Evolutionary conservation across 768 basidiomycete genomes (phyloP).

Genomic region (button mushroom (Agaricus bisporus)): DNA sequence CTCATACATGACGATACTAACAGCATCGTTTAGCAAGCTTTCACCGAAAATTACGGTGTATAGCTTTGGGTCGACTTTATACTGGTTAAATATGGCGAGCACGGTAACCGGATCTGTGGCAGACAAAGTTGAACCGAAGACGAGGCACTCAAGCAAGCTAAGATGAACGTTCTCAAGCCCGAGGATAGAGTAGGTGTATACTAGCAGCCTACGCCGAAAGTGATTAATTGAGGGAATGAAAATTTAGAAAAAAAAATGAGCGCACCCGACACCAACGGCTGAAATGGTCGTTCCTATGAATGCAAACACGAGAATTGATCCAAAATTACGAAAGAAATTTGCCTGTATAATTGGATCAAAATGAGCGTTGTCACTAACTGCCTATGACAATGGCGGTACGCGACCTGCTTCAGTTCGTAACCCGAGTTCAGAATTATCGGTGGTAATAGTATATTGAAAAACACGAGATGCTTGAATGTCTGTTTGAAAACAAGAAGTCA

Average conservation of each 20-base stretch:
- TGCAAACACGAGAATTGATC: conserved; percentile 90
- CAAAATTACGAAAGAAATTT: conserved; percentile 98
- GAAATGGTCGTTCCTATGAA: conserved; percentile 96
- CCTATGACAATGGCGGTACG: not conserved
- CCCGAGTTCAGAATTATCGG: conserved; percentile 98
- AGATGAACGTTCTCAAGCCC: conserved; percentile 87
- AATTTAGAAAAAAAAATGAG: conserved; percentile 15
- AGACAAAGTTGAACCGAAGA: conserved; percentile 93
- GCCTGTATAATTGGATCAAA: conserved; percentile 44
- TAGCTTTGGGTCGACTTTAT: conserved; percentile 97
- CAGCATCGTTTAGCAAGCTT: conserved; percentile 94
- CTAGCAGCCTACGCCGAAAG: conserved; percentile 69
- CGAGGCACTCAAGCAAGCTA: conserved; percentile 87
- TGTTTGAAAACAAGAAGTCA: conserved; percentile 21
- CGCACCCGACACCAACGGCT: conserved; percentile 92
- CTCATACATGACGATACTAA: conserved; percentile 99
- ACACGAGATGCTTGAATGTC: conserved; percentile 96
- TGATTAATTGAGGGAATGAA: conserved; percentile 30
- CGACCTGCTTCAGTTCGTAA: conserved; percentile 92
- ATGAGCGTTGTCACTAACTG: conserved; percentile 6
- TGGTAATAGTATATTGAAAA: conserved; percentile 96
- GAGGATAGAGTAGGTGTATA: conserved; percentile 91
- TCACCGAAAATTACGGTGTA: conserved; percentile 98
- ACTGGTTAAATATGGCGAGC: conserved; percentile 95
- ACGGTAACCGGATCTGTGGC: conserved; percentile 99